Evolutionary conservation across 2,329 filamentous ascomycete genomes (phyloP).

Genomic region (Diplodia corticola): DNA sequence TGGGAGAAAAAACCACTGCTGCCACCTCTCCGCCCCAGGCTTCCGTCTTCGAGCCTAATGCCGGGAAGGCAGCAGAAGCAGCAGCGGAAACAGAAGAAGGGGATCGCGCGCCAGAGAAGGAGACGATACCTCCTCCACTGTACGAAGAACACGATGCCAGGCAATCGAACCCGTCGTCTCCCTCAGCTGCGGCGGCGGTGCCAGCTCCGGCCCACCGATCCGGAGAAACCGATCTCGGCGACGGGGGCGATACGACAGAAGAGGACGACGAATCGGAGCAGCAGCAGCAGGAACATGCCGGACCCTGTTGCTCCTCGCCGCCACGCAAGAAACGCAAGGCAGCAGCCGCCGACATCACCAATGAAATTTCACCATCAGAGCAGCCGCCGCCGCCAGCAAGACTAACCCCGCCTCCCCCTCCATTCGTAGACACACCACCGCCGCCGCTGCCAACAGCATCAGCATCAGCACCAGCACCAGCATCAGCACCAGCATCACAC

Average conservation of each 20-base stretch:
- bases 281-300: not conserved
- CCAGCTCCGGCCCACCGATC: not conserved
- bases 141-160: not conserved
- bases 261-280: not conserved
- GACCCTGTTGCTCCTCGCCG: not conserved
- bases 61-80: not conserved
- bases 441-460: not conserved
- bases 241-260: not conserved
- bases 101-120: not conserved
- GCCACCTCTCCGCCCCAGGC: not conserved
- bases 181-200: not conserved
- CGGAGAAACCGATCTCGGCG: not conserved
- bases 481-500: not conserved
- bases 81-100: not conserved
- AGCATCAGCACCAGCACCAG: not conserved
- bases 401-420: not conserved
- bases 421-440: not conserved
- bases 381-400: not conserved
- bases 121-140: not conserved
- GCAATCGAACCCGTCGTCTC: not conserved
- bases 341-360: not conserved
- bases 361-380: not conserved
- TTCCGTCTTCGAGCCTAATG: not conserved
- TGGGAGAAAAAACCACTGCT: not conserved
- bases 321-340: not conserved